Percentiles rank a stretch among this genome's conserved stretches.
Conservation (phyloP, 495 filamentous ascomycete genomes). For the Neurospora terricola region DNA sequence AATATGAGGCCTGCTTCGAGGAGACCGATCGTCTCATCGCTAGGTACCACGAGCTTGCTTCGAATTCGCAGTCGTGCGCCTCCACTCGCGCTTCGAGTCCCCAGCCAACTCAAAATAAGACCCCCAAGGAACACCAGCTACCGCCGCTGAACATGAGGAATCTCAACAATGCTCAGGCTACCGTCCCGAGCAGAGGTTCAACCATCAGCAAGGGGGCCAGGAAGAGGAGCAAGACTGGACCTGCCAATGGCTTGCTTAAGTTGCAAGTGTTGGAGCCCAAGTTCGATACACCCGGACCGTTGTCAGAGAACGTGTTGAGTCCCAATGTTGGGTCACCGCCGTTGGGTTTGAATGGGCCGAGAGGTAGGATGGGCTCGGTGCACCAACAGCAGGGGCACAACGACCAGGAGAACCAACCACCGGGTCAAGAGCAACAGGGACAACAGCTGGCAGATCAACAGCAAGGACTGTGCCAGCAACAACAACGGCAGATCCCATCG, state of each 20-base stretch:
- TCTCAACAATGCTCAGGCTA: neutral
- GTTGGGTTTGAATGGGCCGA: neutral
- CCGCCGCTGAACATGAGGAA: conserved; percentile 2
- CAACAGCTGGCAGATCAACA: neutral
- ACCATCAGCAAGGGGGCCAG: neutral
- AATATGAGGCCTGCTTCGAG: neutral
- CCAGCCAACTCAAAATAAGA: neutral
- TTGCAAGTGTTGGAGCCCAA: conserved; percentile 14
- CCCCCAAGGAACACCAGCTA: conserved; percentile 1
- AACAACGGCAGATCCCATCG: neutral
- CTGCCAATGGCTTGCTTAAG: neutral
- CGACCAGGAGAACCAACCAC: neutral
- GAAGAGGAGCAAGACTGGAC: neutral
- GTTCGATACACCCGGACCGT: conserved; percentile 12
- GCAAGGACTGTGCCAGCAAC: neutral
- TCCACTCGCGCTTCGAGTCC: neutral
- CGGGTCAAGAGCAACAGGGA: neutral
- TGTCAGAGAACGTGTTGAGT: conserved; percentile 4
- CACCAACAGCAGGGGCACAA: neutral
- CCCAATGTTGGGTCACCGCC: conserved; percentile 11
- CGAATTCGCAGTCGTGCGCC: neutral
- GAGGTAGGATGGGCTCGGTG: neutral
- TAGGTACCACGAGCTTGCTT: conserved; percentile 1
- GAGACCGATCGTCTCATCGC: conserved; percentile 13
- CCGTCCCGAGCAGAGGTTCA: neutral